Percentiles rank a stretch among this genome's conserved stretches.
These are phyloP conservation scores for Ophioceras dolichostomum DNA, from an alignment of 2,329 filamentous ascomycete genomes.

Conservation along the genomic window DNA sequence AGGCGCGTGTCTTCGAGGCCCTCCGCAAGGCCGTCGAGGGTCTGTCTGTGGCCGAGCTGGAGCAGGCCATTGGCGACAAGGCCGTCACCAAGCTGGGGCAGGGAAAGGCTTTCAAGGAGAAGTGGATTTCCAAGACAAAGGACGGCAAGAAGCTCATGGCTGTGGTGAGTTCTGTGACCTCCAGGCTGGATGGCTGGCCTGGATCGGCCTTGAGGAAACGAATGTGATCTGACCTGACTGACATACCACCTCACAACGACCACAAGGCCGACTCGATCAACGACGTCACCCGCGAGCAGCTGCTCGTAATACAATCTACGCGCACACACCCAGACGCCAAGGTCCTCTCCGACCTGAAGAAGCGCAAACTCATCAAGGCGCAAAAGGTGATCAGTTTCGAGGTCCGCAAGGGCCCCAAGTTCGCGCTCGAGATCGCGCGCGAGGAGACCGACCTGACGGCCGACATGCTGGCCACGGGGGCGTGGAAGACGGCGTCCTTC, in stretches of 20 bases:
- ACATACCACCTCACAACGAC: no score
- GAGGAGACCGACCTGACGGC: conserved; percentile 92
- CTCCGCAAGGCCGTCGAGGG: conserved; percentile 63
- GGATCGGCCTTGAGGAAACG: no score
- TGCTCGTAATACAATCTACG: conserved; percentile 60
- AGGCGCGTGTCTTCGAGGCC: conserved; percentile 71
- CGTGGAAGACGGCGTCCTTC: conserved; percentile 87
- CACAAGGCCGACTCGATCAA: conserved; percentile 58
- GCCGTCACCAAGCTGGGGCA: conserved; percentile 73
- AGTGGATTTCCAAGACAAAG: conserved; percentile 55
- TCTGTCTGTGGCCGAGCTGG: conserved; percentile 64
- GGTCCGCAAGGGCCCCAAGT: conserved; percentile 76
- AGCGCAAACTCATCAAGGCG: conserved; percentile 77
- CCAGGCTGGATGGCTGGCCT: no score
- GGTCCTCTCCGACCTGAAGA: conserved; percentile 69
- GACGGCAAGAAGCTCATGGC: conserved; percentile 39
- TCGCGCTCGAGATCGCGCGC: conserved; percentile 75
- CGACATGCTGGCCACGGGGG: conserved; percentile 78
- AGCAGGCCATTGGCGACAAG: conserved; percentile 56
- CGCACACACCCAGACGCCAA: conserved; percentile 62
- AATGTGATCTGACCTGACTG: no score
- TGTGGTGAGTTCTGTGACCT: conserved; percentile 23
- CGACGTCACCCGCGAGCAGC: conserved; percentile 65
- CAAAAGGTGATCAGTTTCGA: conserved; percentile 80
- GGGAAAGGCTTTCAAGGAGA: conserved; percentile 82